phyloP scores from a whole-genome alignment of 2,329 filamentous ascomycete genomes.

The Pseudocercospora vitis region DNA sequence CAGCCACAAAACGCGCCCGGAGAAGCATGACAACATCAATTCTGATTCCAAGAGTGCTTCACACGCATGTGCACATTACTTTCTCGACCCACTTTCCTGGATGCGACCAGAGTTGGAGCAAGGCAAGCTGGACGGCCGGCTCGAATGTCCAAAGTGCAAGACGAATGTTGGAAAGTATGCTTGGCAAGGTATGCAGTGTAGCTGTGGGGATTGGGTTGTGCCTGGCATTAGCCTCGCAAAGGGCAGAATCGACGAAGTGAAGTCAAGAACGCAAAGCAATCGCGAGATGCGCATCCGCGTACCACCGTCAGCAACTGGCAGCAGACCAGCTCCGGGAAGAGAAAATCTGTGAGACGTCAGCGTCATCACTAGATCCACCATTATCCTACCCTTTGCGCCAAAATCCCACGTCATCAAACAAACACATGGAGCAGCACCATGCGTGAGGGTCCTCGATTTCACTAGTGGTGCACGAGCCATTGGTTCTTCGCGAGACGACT shows the following conservation, averaged over 20 bases:
- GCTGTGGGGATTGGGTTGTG: conserved; percentile 84
- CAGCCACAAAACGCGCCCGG: conserved; percentile 52
- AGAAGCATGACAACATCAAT: conserved; percentile 11
- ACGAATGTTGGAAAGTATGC: conserved; percentile 88
- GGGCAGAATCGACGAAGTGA: conserved; percentile 74
- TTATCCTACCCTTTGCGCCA: neutral
- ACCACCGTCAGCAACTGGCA: conserved; percentile 32
- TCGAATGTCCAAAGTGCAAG: conserved; percentile 82
- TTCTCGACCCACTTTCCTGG: conserved; percentile 90
- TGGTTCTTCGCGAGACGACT: neutral
- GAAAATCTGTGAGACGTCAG: conserved; percentile 23
- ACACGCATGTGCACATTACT: conserved; percentile 74
- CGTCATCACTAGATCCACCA: conserved; percentile 2
- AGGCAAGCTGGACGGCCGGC: conserved; percentile 76
- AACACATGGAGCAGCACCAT: neutral
- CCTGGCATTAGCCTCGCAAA: conserved; percentile 85
- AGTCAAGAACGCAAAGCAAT: conserved; percentile 26
- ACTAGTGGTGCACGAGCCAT: neutral
- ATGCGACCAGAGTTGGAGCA: conserved; percentile 85
- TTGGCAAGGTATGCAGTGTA: conserved; percentile 94
- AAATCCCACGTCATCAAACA: too few species aligned
- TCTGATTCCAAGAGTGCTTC: conserved; percentile 33
- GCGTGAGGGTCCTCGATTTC: neutral
- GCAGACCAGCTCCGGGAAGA: conserved; percentile 15
- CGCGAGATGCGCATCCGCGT: conserved; percentile 37